phyloP scores from a whole-genome alignment of 2,329 filamentous ascomycete genomes.

The Xylariales sp. region DNA sequence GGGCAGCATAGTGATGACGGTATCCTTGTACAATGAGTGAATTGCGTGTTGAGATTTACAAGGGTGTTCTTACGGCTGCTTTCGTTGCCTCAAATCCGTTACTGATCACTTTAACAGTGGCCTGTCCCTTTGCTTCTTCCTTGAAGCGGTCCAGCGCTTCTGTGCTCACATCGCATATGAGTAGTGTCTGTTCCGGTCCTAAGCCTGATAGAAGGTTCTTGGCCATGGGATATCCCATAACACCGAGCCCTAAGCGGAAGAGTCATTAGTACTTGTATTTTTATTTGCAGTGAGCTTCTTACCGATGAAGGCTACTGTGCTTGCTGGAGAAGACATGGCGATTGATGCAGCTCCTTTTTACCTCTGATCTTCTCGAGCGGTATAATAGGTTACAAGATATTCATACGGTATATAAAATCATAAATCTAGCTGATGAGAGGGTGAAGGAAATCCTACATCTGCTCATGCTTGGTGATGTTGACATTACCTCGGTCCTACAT shows the following conservation, averaged over 20 bases:
- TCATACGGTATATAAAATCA: neutral
- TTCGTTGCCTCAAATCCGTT: conserved; percentile 55
- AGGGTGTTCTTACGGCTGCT: conserved; percentile 46
- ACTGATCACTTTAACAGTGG: conserved; percentile 51
- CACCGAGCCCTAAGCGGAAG: conserved; percentile 45
- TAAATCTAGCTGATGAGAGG: neutral
- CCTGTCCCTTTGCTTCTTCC: conserved; percentile 50
- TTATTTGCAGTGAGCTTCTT: neutral
- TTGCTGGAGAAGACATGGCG: conserved; percentile 39
- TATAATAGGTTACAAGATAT: neutral
- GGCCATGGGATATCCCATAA: conserved; percentile 53
- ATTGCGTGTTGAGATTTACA: neutral
- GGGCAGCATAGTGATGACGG: conserved; percentile 57
- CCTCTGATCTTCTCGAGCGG: neutral
- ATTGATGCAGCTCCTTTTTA: neutral
- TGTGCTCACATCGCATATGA: conserved; percentile 53
- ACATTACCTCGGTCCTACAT: neutral
- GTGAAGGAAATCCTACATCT: neutral
- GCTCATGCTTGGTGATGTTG: neutral
- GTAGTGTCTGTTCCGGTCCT: conserved; percentile 41
- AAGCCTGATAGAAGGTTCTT: conserved; percentile 49
- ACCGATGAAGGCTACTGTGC: conserved; percentile 50
- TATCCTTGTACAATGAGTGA: conserved; percentile 44
- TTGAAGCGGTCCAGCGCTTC: conserved; percentile 53
- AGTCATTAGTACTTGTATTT: neutral